These are phyloP conservation scores for Schizophyllum amplum DNA, from an alignment of 1,284 basidiomycete genomes.

Conservation along the genomic window DNA sequence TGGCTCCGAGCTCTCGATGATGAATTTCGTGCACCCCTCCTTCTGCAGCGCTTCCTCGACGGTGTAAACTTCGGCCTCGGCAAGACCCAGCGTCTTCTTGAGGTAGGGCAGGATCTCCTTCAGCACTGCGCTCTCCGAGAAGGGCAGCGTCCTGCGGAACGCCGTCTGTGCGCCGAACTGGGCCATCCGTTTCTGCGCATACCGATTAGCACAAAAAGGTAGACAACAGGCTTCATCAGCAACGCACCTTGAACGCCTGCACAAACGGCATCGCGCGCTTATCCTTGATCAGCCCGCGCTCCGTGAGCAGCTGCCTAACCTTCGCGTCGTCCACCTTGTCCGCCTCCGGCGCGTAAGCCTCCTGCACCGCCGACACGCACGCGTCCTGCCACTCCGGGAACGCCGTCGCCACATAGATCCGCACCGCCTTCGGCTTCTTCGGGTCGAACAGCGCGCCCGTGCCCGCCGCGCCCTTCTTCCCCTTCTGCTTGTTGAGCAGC, in stretches of 20 bases:
- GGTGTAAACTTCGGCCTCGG: slow-evolving; percentile 61
- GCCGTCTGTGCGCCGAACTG: slow-evolving; percentile 75
- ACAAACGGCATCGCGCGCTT: slow-evolving; percentile 96
- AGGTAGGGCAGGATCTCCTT: slow-evolving; percentile 73
- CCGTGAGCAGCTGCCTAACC: slow-evolving; percentile 63
- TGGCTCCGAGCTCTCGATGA: slow-evolving; percentile 85
- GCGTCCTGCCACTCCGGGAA: slow-evolving; percentile 95
- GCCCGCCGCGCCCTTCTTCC: slow-evolving; percentile 30
- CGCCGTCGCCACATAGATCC: slow-evolving; percentile 82
- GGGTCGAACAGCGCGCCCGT: slow-evolving; percentile 65
- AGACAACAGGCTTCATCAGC: too few relatives aligned
- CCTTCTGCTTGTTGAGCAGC: slow-evolving; percentile 63
- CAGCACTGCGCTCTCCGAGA: slow-evolving; percentile 81
- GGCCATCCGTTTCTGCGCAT: slow-evolving; percentile 74
- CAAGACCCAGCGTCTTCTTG: slow-evolving; percentile 74
- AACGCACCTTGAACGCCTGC: slow-evolving; percentile 90
- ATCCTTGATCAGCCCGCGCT: slow-evolving; percentile 88
- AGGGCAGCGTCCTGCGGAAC: slow-evolving; percentile 83
- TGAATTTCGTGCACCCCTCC: slow-evolving; percentile 53
- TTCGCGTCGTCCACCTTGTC: slow-evolving; percentile 80
- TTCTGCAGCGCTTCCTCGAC: slow-evolving; percentile 65
- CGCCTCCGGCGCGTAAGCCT: slow-evolving; percentile 52
- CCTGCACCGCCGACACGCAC: slow-evolving; percentile 72
- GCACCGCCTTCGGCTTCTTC: slow-evolving; percentile 77
- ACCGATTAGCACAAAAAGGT: too few relatives aligned